A percentile compares a stretch with the other conserved stretches of the same genome.
These are phyloP conservation scores for Rhodotorula sp. DNA, from an alignment of 1,284 basidiomycete species.

Conservation along the genomic window DNA sequence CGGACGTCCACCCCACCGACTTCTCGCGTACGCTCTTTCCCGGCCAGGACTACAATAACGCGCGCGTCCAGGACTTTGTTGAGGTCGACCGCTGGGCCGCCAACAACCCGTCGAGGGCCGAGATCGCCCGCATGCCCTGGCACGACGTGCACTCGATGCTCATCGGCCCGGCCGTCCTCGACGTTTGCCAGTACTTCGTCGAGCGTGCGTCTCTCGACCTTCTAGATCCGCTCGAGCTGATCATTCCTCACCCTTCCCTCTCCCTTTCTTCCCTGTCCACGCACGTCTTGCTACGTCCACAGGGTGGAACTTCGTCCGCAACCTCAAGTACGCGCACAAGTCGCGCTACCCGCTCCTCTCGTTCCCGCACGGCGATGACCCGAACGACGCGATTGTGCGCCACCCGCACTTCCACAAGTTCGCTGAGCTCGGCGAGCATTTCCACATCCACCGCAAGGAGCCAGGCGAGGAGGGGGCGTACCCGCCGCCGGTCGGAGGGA, in stretches of 20 bases:
- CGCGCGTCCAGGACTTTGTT: slow-evolving; percentile 64
- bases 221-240: slow-evolving; percentile 10
- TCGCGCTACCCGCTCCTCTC: slow-evolving; percentile 72
- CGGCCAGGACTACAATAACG: slow-evolving; percentile 62
- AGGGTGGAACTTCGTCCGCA: slow-evolving; percentile 54
- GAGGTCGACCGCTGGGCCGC: slow-evolving; percentile 69
- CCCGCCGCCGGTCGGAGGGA: slow-evolving; percentile 12
- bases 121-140: slow-evolving; percentile 71
- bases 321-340: slow-evolving; percentile 53
- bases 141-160: slow-evolving; percentile 76
- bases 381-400: slow-evolving; percentile 24
- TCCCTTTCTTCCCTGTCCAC: not conserved
- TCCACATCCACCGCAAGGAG: slow-evolving; percentile 27
- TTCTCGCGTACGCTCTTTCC: slow-evolving; percentile 81
- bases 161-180: slow-evolving; percentile 65
- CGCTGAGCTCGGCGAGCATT: slow-evolving; percentile 34
- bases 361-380: slow-evolving; percentile 68
- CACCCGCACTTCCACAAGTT: slow-evolving; percentile 35
- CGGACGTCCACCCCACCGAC: slow-evolving; percentile 84
- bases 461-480: slow-evolving; percentile 14
- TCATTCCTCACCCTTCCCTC: not conserved
- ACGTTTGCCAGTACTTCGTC: slow-evolving; percentile 85
- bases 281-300: not conserved
- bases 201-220: slow-evolving; percentile 76
- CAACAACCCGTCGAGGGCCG: slow-evolving; percentile 54